Evolutionary conservation across 2,329 filamentous ascomycete species (phyloP).

Genomic region (Cytospora piceicola): DNA sequence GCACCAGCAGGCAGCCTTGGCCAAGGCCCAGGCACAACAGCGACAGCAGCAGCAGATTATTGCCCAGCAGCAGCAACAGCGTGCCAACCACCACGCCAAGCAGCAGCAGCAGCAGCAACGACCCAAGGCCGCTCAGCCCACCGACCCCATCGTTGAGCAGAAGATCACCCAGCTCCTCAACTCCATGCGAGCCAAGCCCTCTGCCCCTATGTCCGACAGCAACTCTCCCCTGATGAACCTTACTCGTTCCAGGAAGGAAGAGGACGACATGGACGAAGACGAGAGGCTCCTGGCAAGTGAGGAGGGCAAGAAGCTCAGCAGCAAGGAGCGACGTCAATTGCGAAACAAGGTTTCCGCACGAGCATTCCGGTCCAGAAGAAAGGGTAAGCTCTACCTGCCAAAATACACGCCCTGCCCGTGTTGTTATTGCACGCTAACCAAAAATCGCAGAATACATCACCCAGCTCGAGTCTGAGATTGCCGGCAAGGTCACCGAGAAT

Average conservation of each 20-base stretch:
- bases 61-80: slow-evolving; percentile 60
- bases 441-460: slow-evolving; percentile 81
- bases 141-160: slow-evolving; percentile 80
- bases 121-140: slow-evolving; percentile 54
- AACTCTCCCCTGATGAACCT: slow-evolving; percentile 64
- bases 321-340: slow-evolving; percentile 95
- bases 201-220: slow-evolving; percentile 55
- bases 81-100: slow-evolving; percentile 46
- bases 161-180: slow-evolving; percentile 92
- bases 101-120: slow-evolving; percentile 49
- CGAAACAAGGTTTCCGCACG: slow-evolving; percentile 98
- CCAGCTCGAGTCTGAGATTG: slow-evolving; percentile 89
- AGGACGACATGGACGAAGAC: slow-evolving; percentile 98
- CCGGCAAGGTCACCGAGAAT: slow-evolving; percentile 80
- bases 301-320: slow-evolving; percentile 98
- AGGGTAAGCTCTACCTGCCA: slow-evolving; percentile 70
- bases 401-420: not conserved
- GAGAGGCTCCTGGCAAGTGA: slow-evolving; percentile 88
- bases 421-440: slow-evolving; percentile 51
- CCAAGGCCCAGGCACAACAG: slow-evolving; percentile 72
- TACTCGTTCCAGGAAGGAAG: slow-evolving; percentile 82
- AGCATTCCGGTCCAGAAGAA: slow-evolving; percentile 95
- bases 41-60: slow-evolving; percentile 67
- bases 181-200: slow-evolving; percentile 81
- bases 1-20: slow-evolving; percentile 85